Base-by-base conservation (phyloP, 345 rosid genomes). In the Murraya koenigii region DNA sequence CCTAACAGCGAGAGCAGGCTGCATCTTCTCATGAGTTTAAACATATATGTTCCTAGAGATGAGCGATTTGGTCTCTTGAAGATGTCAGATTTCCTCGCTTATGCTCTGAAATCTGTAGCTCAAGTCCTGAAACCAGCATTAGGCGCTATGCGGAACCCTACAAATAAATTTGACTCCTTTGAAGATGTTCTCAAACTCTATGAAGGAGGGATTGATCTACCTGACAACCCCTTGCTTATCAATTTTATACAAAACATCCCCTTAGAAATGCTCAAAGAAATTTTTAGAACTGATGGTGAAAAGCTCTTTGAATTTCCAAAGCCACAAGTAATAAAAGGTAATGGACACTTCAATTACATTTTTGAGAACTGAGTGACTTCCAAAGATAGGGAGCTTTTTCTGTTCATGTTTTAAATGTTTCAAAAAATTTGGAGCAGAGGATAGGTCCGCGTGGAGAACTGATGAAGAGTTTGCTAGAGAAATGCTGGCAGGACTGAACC, bases 391-490 rank as follows among this genome's bases (percentile, higher is more conserved):
- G 8, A 36, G 39, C 39, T 36, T 68, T 30, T 13, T 36, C 28
- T 61, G 26, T 66, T 41, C 47, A 8, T 25, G 23, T 30, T 62
- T 66, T 1, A 23, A 11, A 28, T 78, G 28, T 71, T 75, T 41
- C 39, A n/a, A 67, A 63, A 63, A 72, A 47, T 4, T 61, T 73
- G 26, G 72, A 55, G 78, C 86, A 92, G 98, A 82, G 82, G 85
- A 88, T 80, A 83, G 59, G 75, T 77, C 89, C 44, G 94, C 92
- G 0, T 91, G 98, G 95, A 84, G 89, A 59, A 87, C 92, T 0
- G 94, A 94, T 81, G 94, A 85, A 52, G 97, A 94, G 26, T 92
- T 94, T n/a, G 92, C 87, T 0, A 88, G 98, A 82, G 92, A 94
- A 85, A 92, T 94, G 98, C 84, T 92, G 26, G 94, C 95, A 54